Conservation (phyloP, 495 filamentous ascomycete genomes). For the Lindgomyces ingoldianus region DNA sequence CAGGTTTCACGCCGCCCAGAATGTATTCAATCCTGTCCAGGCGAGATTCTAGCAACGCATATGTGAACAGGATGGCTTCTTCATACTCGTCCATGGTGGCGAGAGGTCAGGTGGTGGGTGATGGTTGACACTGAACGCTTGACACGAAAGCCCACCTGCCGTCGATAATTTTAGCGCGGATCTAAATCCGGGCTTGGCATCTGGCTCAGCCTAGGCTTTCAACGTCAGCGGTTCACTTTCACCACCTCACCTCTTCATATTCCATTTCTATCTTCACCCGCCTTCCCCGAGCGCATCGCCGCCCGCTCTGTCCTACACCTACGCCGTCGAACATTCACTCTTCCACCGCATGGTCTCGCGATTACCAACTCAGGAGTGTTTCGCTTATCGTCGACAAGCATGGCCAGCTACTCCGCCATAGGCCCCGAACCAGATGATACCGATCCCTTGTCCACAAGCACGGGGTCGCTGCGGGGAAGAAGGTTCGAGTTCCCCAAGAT, state of each 20-base stretch:
- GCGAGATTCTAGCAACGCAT: slow-evolving; percentile 75
- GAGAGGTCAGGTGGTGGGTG: neutral
- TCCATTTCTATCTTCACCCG: neutral
- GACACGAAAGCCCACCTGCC: neutral
- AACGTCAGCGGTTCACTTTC: neutral
- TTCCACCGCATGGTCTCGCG: slow-evolving; percentile 35
- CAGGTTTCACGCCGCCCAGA: slow-evolving; percentile 58
- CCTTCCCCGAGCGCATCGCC: neutral
- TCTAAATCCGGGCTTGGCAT: neutral
- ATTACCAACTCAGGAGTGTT: slow-evolving; percentile 42
- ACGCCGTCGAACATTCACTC: neutral
- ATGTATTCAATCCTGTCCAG: slow-evolving; percentile 73
- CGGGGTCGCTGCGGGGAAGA: slow-evolving; percentile 43
- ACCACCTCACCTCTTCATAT: neutral
- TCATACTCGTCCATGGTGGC: slow-evolving; percentile 36
- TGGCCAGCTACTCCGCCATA: slow-evolving; percentile 48
- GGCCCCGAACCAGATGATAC: slow-evolving; percentile 40
- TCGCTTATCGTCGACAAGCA: slow-evolving; percentile 18
- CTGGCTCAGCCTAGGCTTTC: neutral
- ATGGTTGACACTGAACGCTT: neutral
- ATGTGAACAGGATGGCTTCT: slow-evolving; percentile 57
- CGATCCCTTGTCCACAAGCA: slow-evolving; percentile 45
- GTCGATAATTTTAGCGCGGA: slow-evolving; percentile 11
- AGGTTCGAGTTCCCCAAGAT: slow-evolving; percentile 30
- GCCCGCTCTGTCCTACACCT: neutral